These are phyloP conservation scores for Ascodesmis nigricans DNA, from an alignment of 495 filamentous ascomycete genomes.

Conservation along the genomic window DNA sequence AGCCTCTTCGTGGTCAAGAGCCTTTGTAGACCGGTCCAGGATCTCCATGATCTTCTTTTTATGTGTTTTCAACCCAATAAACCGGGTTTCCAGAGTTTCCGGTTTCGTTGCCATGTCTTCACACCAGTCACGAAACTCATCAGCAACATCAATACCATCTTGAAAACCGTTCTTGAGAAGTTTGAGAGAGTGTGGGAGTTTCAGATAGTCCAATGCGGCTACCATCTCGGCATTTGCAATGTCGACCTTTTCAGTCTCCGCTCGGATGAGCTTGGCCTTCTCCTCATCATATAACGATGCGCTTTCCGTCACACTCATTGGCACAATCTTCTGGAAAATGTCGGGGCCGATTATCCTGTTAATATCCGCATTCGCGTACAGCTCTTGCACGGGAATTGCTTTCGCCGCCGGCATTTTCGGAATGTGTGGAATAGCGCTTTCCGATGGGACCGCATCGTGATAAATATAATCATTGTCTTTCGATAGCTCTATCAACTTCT, in stretches of 20 bases:
- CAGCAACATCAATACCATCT: constrained; percentile 67
- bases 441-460: constrained; percentile 71
- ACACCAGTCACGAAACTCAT: constrained; percentile 85
- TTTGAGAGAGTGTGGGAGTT: constrained; percentile 70
- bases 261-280: constrained; percentile 85
- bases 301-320: constrained; percentile 87
- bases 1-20: constrained; percentile 86
- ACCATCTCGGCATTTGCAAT: constrained; percentile 86
- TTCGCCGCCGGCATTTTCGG: constrained; percentile 93
- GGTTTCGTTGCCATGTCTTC: constrained; percentile 69
- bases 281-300: constrained; percentile 96
- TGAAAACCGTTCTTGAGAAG: constrained; percentile 85
- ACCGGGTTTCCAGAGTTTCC: constrained; percentile 40
- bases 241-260: constrained; percentile 81
- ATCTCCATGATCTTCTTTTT: constrained; percentile 48
- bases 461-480: constrained; percentile 99
- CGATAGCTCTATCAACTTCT: constrained; percentile 46
- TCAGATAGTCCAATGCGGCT: constrained; percentile 79
- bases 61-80: constrained; percentile 54
- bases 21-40: constrained; percentile 60
- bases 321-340: constrained; percentile 90
- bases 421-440: constrained; percentile 55
- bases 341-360: constrained; percentile 90
- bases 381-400: constrained; percentile 85
- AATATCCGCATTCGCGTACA: constrained; percentile 94